Percentiles rank a stretch among this genome's conserved stretches.
These are phyloP conservation scores for Trametes cubensis DNA, from an alignment of 768 basidiomycete species.

Conservation along the genomic window DNA sequence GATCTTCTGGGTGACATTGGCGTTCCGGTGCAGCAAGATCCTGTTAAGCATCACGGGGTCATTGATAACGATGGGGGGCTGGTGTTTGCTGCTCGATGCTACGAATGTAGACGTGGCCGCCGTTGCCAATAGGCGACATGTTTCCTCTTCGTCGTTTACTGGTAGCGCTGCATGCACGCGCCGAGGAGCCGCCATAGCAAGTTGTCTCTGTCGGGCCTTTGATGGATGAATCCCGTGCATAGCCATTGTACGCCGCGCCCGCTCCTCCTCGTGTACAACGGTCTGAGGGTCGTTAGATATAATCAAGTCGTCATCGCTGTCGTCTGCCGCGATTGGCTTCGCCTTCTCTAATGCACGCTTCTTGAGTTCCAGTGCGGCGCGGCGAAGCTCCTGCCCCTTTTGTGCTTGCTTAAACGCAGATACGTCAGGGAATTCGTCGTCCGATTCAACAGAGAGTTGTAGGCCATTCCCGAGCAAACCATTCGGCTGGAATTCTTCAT, in stretches of 20 bases:
- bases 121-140: constrained; percentile 7
- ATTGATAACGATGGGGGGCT: constrained; percentile 28
- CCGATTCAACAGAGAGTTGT: neutral
- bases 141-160: neutral
- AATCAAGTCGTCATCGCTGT: constrained; percentile 59
- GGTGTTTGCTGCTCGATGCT: constrained; percentile 31
- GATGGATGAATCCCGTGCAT: constrained; percentile 32
- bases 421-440: constrained; percentile 38
- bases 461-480: constrained; percentile 27
- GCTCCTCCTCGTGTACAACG: constrained; percentile 48
- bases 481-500: constrained; percentile 26
- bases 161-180: neutral
- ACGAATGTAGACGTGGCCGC: constrained; percentile 34
- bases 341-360: constrained; percentile 20
- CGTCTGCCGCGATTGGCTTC: constrained; percentile 28
- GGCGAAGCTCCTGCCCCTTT: constrained; percentile 18
- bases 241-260: constrained; percentile 29
- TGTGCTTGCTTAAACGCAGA: constrained; percentile 36
- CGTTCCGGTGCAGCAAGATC: constrained; percentile 43
- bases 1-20: constrained; percentile 28
- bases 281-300: constrained; percentile 49
- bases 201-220: constrained; percentile 30
- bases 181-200: constrained; percentile 25
- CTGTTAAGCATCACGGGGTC: constrained; percentile 48
- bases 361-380: constrained; percentile 14